These are phyloP conservation scores for Auriscalpium vulgare DNA, from an alignment of 768 basidiomycete genomes.

Conservation along the genomic window DNA sequence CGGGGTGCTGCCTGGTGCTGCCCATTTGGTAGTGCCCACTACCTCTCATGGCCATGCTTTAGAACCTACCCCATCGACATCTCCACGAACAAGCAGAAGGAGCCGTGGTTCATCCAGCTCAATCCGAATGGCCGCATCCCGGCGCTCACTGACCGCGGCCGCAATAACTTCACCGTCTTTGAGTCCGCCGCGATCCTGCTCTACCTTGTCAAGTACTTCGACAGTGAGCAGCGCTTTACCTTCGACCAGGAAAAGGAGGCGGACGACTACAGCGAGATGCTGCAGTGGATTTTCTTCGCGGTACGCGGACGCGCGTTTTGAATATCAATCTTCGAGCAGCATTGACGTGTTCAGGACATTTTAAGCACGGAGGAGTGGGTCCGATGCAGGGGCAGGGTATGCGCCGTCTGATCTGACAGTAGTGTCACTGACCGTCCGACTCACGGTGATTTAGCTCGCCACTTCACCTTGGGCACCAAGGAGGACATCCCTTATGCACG, in stretches of 20 bases:
- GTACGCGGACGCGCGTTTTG: constrained; percentile 26
- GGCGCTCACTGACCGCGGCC: constrained; percentile 50
- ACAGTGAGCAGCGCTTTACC: constrained; percentile 62
- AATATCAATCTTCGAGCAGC: neutral
- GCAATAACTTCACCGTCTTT: constrained; percentile 59
- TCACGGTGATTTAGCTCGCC: constrained; percentile 38
- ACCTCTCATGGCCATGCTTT: constrained; percentile 3
- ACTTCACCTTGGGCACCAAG: too few relatives aligned
- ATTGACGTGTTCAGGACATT: neutral
- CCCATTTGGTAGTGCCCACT: neutral
- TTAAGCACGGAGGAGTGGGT: constrained; percentile 69
- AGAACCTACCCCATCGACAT: constrained; percentile 52
- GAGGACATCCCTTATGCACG: too few relatives aligned
- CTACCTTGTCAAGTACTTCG: constrained; percentile 78
- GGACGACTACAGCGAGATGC: constrained; percentile 58
- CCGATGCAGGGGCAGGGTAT: constrained; percentile 64
- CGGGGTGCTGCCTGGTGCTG: too few relatives aligned
- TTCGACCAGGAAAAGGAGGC: constrained; percentile 49
- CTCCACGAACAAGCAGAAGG: constrained; percentile 66
- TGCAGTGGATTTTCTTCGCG: constrained; percentile 86
- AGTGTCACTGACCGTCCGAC: neutral
- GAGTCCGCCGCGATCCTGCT: constrained; percentile 77
- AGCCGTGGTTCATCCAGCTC: constrained; percentile 67
- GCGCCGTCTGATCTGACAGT: neutral
- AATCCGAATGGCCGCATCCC: constrained; percentile 76